Evolutionary conservation across 129 eudicot species (phyloP).

Genomic region (Artemisia tridentata): DNA sequence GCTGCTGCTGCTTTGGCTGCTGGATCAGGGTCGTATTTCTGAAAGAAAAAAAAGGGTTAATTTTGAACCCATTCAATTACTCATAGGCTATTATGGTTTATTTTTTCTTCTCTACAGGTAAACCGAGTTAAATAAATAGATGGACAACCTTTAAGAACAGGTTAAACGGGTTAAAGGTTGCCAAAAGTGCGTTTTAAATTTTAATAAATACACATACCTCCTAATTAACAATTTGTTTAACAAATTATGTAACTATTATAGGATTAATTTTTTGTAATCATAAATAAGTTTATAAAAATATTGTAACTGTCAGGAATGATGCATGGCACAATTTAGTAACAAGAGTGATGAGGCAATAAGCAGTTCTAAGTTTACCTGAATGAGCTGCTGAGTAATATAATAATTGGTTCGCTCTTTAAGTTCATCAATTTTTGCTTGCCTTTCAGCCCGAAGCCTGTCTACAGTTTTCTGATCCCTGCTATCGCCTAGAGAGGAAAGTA

Average conservation of each 20-base stretch:
- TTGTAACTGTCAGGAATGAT: neutral
- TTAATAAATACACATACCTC: too few relatives aligned
- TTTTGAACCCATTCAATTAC: neutral
- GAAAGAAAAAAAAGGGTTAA: constrained; percentile 7
- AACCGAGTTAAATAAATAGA: too few relatives aligned
- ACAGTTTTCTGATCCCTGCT: constrained; percentile 74
- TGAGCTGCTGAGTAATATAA: constrained; percentile 90
- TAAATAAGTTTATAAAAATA: too few relatives aligned
- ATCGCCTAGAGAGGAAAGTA: constrained; percentile 46
- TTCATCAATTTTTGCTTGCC: constrained; percentile 89
- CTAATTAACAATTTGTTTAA: too few relatives aligned
- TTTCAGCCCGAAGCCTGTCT: constrained; percentile 84
- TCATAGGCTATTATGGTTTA: neutral
- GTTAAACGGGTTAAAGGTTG: neutral
- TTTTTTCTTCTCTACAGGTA: neutral
- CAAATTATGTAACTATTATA: too few relatives aligned
- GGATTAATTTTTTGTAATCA: too few relatives aligned
- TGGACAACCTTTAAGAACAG: neutral
- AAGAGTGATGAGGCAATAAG: neutral
- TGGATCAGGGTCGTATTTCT: constrained; percentile 97
- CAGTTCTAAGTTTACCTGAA: constrained; percentile 52
- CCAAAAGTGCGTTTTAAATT: too few relatives aligned
- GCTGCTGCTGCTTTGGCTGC: constrained; percentile 98
- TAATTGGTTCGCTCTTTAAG: constrained; percentile 90
- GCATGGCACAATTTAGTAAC: constrained; percentile 2